Conservation (phyloP, 1,284 basidiomycete species). For the Chiua sp. region DNA sequence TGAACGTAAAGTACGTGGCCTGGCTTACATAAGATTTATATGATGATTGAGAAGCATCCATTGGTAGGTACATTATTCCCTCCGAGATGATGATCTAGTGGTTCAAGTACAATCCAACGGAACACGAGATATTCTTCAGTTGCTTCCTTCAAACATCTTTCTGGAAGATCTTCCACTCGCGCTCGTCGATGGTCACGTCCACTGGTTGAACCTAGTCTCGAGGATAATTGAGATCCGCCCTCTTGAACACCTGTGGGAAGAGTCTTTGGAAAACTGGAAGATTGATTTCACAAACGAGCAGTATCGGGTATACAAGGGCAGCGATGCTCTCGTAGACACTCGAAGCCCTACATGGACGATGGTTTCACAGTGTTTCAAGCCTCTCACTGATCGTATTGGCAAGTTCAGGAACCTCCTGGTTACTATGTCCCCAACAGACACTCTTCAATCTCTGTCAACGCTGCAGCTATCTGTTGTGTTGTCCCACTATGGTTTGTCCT, state of each 20-base stretch:
- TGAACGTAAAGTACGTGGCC: too few species aligned
- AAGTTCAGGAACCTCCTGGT: conserved; percentile 3
- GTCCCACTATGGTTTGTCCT: conserved; percentile 35
- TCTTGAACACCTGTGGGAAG: conserved; percentile 23
- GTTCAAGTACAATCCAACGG: conserved; percentile 27
- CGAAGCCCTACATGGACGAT: conserved; percentile 35
- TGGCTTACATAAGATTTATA: too few species aligned
- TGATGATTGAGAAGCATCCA: too few species aligned
- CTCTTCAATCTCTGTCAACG: too few species aligned
- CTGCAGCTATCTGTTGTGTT: conserved; percentile 41
- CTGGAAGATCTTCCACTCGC: conserved; percentile 45
- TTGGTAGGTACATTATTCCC: neutral
- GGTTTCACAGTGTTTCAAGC: conserved; percentile 30
- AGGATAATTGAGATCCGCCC: conserved; percentile 44
- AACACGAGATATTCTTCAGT: conserved; percentile 27
- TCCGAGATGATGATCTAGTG: conserved; percentile 26
- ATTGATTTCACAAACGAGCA: neutral
- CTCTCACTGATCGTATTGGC: conserved; percentile 33
- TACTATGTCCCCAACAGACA: conserved; percentile 1
- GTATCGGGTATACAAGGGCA: conserved; percentile 16
- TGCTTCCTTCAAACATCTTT: conserved; percentile 38
- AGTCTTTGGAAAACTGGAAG: conserved; percentile 17
- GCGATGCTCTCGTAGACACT: conserved; percentile 29
- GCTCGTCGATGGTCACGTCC: conserved; percentile 39
- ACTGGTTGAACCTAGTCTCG: conserved; percentile 43